phyloP scores from a whole-genome alignment of 1,284 basidiomycete species.

The Acaromyces ingoldii region DNA sequence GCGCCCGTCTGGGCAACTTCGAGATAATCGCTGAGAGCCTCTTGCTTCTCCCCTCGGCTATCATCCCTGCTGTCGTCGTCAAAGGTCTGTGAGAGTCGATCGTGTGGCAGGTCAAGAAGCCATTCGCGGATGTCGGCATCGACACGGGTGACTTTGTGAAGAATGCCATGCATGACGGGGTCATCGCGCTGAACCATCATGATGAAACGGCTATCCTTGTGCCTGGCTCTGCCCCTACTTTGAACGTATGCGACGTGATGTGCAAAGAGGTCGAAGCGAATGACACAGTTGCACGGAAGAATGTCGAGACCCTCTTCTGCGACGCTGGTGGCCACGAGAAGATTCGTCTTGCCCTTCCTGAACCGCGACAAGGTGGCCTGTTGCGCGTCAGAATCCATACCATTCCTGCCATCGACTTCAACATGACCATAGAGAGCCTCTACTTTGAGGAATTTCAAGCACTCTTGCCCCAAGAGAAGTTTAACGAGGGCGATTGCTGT shows the following conservation, averaged over 20 bases:
- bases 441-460: constrained; percentile 22
- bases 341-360: constrained; percentile 70
- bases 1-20: constrained; percentile 20
- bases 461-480: constrained; percentile 21
- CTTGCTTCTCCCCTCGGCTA: constrained; percentile 5
- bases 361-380: constrained; percentile 28
- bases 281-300: constrained; percentile 28
- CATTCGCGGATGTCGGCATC: constrained; percentile 16
- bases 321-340: constrained; percentile 91
- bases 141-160: constrained; percentile 7
- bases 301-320: constrained; percentile 95
- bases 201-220: constrained; percentile 20
- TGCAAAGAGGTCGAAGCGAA: constrained; percentile 36
- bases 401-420: background rate
- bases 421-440: constrained; percentile 31
- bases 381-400: constrained; percentile 34
- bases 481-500: constrained; percentile 29
- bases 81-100: constrained; percentile 1
- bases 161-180: constrained; percentile 9
- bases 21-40: constrained; percentile 9
- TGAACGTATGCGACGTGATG: constrained; percentile 35
- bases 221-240: constrained; percentile 26
- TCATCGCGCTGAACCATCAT: constrained; percentile 23
- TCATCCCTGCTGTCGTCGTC: constrained; percentile 4
- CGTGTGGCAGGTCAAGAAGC: constrained; percentile 16